Evolutionary conservation across 1,139 yeast species (phyloP), one percentile per base, ranked within the genome.

Genomic region (Hemisphaericaspora lyxosophila): DNA sequence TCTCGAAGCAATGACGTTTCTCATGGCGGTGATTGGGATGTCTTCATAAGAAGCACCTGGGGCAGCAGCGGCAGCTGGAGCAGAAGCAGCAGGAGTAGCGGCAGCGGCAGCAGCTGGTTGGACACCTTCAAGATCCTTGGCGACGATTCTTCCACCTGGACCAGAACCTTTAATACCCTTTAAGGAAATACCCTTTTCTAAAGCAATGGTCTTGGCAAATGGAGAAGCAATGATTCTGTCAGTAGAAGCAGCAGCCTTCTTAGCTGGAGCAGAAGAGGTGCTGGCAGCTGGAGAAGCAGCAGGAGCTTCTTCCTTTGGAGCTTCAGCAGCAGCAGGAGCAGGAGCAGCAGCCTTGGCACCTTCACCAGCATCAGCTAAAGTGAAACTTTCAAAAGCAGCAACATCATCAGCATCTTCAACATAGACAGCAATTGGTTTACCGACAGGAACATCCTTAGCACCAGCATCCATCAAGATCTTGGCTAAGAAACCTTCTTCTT

Each of bases 401-500:
- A 92, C 96, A 57, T 87, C 96, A 34, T 56, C 80, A 45, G 78
- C 76, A 26, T 89, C 88, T 68, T 92, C 97, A 39, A 92, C 98
- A 60, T 85, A 90, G 33, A 92, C 96, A 47, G 96, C 98, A 63
- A 94, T 86, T 57, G 98, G 97, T 67, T 83, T 80, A 53, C 95
- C 95, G 39, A 92, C 96, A 35, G 95, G 89, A 41, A 94, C 73
- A 55, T 92, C 96, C 66, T 88, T 82, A 44, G 96, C 67, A 39
- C 97, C 97, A 48, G 82, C 90, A 26, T 79, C 89, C 47, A 89
- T 75, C 52, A 94, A 73, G 52, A 89, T 82, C 75, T 92, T 87
- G 50, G 98, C 97, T 59, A 92, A 73, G 71, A 62, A 89, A 43
- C 98, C 99, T 43, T 94, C 99, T 55, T 94, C 99, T 72, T 90